Evolutionary conservation across 2,329 filamentous ascomycete species (phyloP), one percentile per base, ranked within the genome.

Genomic region (Beauveria scarabaeidicola): DNA sequence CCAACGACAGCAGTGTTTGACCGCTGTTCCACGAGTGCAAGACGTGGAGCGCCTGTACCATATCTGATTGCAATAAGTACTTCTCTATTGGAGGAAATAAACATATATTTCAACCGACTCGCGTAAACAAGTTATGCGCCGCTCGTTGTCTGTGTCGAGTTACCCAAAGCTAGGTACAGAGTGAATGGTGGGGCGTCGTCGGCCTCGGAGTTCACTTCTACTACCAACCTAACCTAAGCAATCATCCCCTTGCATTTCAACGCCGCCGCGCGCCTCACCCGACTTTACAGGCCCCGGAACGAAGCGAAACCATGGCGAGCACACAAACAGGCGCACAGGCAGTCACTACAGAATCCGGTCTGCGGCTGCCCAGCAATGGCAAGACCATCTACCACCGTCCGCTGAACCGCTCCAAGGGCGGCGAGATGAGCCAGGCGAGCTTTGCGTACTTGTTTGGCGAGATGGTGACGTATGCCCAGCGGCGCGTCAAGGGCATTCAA

Each of bases 341-440:
- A 61, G 73, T 41, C n/a, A 40, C 75, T 65, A 78, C 79, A 70
- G 79, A 80, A 64, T 72, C 80, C 38, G 87, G 89, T 27, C 86
- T 99, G 63, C 89, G 91, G 66, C 90, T 95, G 69, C 93, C 94
- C 52, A 90, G 90, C 60, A 96, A 86, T 73, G 91, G 91, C 77
- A 97, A 97, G 78, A 96, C 91, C 64, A 97, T 99, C 77, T 99
- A 97, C 79, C 91, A 97, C 79, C 85, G 94, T 59, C 91, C 96
- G 63, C 80, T 97, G 63, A 97, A 97, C 75, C 89, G 94, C 64
- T 88, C 87, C 67, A 90, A 91, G 72, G 90, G 89, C 67, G 84
- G 89, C 61, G 93, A 97, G 78, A 84, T 95, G 65, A 96, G 91
- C 73, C 89, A 95, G 70, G 85, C 94, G 11, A 91, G 90, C 75